Conservation (phyloP, 2,329 filamentous ascomycete genomes). For the Coleophoma cylindrospora region DNA sequence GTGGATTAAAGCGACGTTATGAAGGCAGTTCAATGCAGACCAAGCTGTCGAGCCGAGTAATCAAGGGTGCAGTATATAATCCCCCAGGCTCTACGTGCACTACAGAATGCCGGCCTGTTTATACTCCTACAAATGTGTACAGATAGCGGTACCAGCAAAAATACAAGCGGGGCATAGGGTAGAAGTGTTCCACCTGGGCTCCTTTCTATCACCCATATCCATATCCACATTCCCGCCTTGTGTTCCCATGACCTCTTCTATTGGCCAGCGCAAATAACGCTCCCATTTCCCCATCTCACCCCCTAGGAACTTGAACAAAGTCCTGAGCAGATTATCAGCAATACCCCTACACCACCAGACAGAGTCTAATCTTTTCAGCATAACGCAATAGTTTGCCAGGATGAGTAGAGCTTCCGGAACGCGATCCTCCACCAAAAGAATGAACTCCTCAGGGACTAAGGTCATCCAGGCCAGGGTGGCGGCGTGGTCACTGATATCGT, state of each 20-base stretch:
- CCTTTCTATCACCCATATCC: not conserved
- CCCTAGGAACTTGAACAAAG: conserved; percentile 23
- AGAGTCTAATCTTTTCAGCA: conserved; percentile 29
- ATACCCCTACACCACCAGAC: conserved; percentile 40
- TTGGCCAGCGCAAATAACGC: conserved; percentile 18
- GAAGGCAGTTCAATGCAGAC: too few species aligned
- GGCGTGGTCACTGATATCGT: conserved; percentile 10
- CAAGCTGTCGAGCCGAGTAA: too few species aligned
- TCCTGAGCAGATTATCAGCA: conserved; percentile 30
- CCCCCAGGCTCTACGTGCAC: too few species aligned
- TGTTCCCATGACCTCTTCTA: conserved; percentile 9
- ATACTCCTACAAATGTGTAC: not conserved
- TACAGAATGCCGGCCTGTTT: too few species aligned
- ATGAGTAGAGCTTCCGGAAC: conserved; percentile 31
- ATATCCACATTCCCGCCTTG: not conserved
- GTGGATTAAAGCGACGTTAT: too few species aligned
- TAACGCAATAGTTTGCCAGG: conserved; percentile 31
- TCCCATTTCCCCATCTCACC: conserved; percentile 12
- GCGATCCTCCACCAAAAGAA: conserved; percentile 26
- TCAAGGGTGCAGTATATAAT: too few species aligned
- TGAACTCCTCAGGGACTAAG: conserved; percentile 24
- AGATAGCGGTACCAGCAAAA: not conserved
- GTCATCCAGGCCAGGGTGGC: conserved; percentile 32
- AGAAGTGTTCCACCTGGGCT: not conserved
- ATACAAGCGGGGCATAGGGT: not conserved